Percentiles rank a stretch among this genome's conserved stretches.
These are phyloP conservation scores for Mesotaenium endlicherianum DNA, from an alignment of 139 green algal genomes.

Conservation along the genomic window DNA sequence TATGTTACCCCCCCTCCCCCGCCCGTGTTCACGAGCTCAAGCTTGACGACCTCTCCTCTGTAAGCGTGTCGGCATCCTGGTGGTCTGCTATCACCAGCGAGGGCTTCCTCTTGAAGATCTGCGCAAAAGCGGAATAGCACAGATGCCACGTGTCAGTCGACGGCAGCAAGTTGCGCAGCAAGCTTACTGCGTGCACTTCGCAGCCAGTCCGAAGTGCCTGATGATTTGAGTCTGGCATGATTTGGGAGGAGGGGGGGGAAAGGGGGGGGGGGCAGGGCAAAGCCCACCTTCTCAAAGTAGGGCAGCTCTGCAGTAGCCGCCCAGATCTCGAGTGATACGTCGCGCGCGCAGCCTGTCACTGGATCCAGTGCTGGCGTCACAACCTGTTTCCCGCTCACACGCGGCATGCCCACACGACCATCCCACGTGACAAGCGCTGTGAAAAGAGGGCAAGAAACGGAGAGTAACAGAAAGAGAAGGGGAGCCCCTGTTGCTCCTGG, in stretches of 20 bases:
- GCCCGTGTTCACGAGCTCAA: conserved; percentile 46
- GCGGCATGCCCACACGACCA: too few species aligned
- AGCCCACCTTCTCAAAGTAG: conserved; percentile 38
- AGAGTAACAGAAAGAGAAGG: background rate
- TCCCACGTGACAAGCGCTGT: too few species aligned
- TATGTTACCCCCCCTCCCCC: too few species aligned
- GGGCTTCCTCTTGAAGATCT: conserved; percentile 30
- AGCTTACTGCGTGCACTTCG: too few species aligned
- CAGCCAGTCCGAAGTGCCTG: too few species aligned
- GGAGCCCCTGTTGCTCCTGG: too few species aligned
- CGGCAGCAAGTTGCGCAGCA: too few species aligned
- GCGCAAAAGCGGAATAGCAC: background rate
- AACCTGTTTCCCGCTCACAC: too few species aligned
- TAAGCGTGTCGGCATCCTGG: conserved; percentile 15
- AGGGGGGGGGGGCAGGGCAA: background rate
- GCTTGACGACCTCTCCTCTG: conserved; percentile 10
- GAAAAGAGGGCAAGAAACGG: background rate
- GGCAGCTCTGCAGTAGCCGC: conserved; percentile 42
- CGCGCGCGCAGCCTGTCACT: background rate
- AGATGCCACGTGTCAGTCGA: too few species aligned
- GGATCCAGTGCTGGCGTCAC: conserved; percentile 21
- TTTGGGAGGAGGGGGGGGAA: background rate
- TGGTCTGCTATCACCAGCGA: conserved; percentile 34
- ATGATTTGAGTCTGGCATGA: background rate
- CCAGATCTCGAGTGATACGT: conserved; percentile 56